Percentiles rank a stretch among this genome's conserved stretches.
phyloP scores from a whole-genome alignment of 2,329 filamentous ascomycete genomes.

The Fusarium torreyae region DNA sequence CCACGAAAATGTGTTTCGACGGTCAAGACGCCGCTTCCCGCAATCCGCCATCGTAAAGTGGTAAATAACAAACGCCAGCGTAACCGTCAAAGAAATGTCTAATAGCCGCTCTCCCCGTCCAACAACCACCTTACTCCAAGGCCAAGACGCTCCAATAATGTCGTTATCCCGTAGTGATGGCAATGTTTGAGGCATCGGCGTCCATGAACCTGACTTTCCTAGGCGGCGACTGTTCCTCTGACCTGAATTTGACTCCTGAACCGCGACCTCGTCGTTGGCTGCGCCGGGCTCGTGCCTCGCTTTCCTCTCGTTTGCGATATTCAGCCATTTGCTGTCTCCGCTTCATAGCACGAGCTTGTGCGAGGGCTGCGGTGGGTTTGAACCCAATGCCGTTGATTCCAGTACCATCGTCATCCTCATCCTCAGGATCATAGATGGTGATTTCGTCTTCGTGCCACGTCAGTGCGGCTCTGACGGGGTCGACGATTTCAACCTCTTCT shows the following conservation, averaged over 20 bases:
- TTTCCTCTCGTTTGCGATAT: slow-evolving; percentile 73
- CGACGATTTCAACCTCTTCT: slow-evolving; percentile 59
- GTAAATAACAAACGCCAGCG: slow-evolving; percentile 34
- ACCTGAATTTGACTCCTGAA: slow-evolving; percentile 45
- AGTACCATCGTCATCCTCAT: slow-evolving; percentile 76
- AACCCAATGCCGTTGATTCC: slow-evolving; percentile 79
- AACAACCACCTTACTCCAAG: neutral
- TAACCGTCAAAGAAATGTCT: slow-evolving; percentile 15
- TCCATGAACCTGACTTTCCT: slow-evolving; percentile 61
- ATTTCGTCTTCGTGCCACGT: slow-evolving; percentile 80
- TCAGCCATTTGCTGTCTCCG: slow-evolving; percentile 73
- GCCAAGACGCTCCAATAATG: slow-evolving; percentile 2
- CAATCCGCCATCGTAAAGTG: slow-evolving; percentile 4
- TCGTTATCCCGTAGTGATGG: slow-evolving; percentile 52
- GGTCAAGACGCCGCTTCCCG: slow-evolving; percentile 8
- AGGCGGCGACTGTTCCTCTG: slow-evolving; percentile 41
- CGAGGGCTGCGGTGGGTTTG: slow-evolving; percentile 73
- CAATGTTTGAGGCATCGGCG: slow-evolving; percentile 54
- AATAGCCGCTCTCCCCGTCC: slow-evolving; percentile 6
- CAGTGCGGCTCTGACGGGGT: slow-evolving; percentile 70
- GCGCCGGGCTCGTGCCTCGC: slow-evolving; percentile 70
- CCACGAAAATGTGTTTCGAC: slow-evolving; percentile 6
- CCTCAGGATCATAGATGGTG: slow-evolving; percentile 75
- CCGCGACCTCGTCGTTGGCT: slow-evolving; percentile 65
- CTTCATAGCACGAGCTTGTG: slow-evolving; percentile 69